Conservation (phyloP, 78 protist genomes). For the Dictyostelium intermedium region DNA sequence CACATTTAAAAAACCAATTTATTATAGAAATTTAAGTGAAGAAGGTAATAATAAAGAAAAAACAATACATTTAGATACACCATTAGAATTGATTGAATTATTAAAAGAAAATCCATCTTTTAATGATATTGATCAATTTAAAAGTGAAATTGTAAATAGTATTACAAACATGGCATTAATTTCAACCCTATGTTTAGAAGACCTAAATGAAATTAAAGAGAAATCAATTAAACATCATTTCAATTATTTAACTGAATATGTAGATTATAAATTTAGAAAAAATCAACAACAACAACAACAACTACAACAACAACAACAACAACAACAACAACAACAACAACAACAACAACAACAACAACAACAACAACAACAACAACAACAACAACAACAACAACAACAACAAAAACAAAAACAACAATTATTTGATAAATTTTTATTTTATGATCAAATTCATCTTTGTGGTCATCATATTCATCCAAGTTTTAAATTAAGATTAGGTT, state of each 20-base stretch:
- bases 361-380: no score
- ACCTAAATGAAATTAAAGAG: background rate
- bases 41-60: no score
- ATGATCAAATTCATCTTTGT: conserved; percentile 27
- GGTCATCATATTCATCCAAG: conserved; percentile 54
- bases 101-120: background rate
- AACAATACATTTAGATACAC: no score
- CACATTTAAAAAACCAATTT: background rate
- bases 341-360: no score
- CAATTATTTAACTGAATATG: conserved; percentile 2
- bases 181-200: background rate
- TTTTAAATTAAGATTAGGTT: conserved; percentile 18
- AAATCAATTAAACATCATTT: background rate
- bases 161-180: conserved; percentile 14
- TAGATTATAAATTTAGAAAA: background rate
- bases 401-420: no score
- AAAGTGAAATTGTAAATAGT: conserved; percentile 13
- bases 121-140: conserved; percentile 10
- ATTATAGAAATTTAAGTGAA: background rate
- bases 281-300: no score
- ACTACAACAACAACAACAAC: no score
- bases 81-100: background rate
- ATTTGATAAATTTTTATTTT: conserved; percentile 28
- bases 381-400: no score
- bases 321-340: no score